Evolutionary conservation across 371 early-diverging fungal species (phyloP).

Genomic region (Thermomucor indicae-seudaticae): DNA sequence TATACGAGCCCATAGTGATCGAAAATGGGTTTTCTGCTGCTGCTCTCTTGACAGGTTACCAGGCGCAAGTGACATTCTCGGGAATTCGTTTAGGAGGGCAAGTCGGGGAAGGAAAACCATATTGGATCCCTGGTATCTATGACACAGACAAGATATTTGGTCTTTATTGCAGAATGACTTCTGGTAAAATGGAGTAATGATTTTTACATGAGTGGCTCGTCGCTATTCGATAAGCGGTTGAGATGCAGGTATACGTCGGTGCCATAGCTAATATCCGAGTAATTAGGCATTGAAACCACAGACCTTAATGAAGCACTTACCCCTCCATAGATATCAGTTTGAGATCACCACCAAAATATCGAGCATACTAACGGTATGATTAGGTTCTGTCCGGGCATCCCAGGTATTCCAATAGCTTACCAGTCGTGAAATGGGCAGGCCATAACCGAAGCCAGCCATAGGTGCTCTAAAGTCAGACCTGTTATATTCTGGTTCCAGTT

Average conservation of each 20-base stretch:
- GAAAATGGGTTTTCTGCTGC: no score
- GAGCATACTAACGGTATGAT: constrained; percentile 62
- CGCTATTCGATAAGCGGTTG: constrained; percentile 84
- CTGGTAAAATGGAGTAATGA: constrained; percentile 1
- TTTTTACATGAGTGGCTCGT: constrained; percentile 74
- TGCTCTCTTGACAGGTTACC: no score
- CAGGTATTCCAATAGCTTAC: constrained; percentile 23
- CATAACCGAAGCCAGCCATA: constrained; percentile 98
- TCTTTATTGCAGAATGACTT: no score
- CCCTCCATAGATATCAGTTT: constrained; percentile 96
- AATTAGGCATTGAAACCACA: neutral
- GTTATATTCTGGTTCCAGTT: constrained; percentile 78
- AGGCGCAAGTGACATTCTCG: no score
- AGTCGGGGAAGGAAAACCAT: no score
- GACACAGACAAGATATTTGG: no score
- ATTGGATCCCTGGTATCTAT: no score
- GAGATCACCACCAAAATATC: constrained; percentile 96
- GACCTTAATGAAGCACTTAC: constrained; percentile 34
- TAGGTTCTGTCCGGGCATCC: neutral
- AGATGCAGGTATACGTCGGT: constrained; percentile 97
- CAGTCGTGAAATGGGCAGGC: constrained; percentile 85
- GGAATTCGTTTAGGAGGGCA: no score
- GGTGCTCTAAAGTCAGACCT: constrained; percentile 94
- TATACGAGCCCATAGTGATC: no score
- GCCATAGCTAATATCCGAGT: constrained; percentile 77